phyloP scores from a whole-genome alignment of 2,329 filamentous ascomycete species.

The Lasiodiplodia gonubiensis region DNA sequence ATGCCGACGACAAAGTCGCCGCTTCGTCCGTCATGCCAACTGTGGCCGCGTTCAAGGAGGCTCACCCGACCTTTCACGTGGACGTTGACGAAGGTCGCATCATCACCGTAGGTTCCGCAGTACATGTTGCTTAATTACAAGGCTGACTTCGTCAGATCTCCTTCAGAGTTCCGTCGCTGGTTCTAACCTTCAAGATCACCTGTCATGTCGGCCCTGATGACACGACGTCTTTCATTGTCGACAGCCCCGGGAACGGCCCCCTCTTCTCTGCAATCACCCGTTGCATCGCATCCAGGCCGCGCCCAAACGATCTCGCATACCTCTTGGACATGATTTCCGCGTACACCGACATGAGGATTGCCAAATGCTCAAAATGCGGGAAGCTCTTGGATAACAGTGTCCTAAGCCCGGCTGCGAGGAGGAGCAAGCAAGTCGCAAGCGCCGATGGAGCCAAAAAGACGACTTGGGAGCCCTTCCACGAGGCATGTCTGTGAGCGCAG shows the following conservation, averaged over 20 bases:
- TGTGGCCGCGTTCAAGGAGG: conserved; percentile 37
- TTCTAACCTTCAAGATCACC: conserved; percentile 38
- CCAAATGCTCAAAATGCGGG: conserved; percentile 42
- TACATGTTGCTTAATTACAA: not conserved
- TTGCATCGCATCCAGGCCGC: conserved; percentile 42
- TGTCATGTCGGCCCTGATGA: conserved; percentile 39
- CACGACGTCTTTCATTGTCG: conserved; percentile 37
- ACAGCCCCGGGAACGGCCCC: conserved; percentile 40
- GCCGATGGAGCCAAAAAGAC: conserved; percentile 33
- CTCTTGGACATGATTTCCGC: conserved; percentile 48
- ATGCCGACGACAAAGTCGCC: conserved; percentile 26
- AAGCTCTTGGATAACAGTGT: conserved; percentile 38
- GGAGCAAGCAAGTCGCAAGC: conserved; percentile 36
- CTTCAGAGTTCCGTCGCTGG: conserved; percentile 37
- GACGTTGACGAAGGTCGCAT: conserved; percentile 38
- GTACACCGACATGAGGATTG: conserved; percentile 42
- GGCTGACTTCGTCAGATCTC: conserved; percentile 34
- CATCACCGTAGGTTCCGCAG: conserved; percentile 35
- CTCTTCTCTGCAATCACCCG: conserved; percentile 40
- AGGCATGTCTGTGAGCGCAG: conserved; percentile 37
- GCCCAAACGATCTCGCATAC: conserved; percentile 40
- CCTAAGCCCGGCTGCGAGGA: conserved; percentile 40
- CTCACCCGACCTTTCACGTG: conserved; percentile 36
- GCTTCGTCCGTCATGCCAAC: conserved; percentile 35
- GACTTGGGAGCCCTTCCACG: conserved; percentile 46